These are phyloP conservation scores for Diaporthe helianthi DNA, from an alignment of 2,329 filamentous ascomycete genomes.

Conservation along the genomic window DNA sequence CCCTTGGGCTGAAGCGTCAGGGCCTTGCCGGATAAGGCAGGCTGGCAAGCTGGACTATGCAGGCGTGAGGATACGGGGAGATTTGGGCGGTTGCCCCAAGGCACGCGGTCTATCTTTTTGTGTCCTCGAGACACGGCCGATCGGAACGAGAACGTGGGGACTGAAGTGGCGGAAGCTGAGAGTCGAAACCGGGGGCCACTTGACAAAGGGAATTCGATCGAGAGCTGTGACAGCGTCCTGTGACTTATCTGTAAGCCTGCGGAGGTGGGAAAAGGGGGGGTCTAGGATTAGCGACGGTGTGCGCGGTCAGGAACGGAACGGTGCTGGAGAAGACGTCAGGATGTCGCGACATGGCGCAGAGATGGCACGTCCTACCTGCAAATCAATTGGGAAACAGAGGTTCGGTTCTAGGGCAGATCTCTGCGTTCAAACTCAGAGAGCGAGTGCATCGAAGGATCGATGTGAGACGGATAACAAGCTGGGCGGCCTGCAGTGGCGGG, in stretches of 20 bases:
- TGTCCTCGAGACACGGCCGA: conserved; percentile 5
- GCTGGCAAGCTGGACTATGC: background rate
- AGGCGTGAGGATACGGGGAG: conserved; percentile 7
- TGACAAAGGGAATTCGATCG: conserved; percentile 21
- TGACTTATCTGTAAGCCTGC: conserved; percentile 19
- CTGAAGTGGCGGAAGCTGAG: conserved; percentile 2
- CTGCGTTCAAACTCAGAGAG: conserved; percentile 41
- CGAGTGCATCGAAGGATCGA: conserved; percentile 29
- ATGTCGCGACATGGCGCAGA: conserved; percentile 25
- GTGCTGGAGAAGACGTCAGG: conserved; percentile 21
- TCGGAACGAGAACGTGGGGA: conserved; percentile 1
- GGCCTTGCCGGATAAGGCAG: conserved; percentile 29
- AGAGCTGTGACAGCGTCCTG: conserved; percentile 22
- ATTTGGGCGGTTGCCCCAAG: background rate
- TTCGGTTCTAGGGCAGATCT: conserved; percentile 22
- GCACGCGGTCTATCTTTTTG: conserved; percentile 10
- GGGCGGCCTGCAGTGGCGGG: background rate
- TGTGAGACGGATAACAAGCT: background rate
- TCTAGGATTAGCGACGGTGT: conserved; percentile 5
- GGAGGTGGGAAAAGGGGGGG: background rate
- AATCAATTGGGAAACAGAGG: conserved; percentile 14
- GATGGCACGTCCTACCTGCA: conserved; percentile 21
- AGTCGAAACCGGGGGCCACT: conserved; percentile 22
- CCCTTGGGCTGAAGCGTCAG: conserved; percentile 22
- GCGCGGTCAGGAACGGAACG: conserved; percentile 2